Base-by-base conservation (phyloP, 345 rosid genomes). In the Odontarrhena argentea region DNA sequence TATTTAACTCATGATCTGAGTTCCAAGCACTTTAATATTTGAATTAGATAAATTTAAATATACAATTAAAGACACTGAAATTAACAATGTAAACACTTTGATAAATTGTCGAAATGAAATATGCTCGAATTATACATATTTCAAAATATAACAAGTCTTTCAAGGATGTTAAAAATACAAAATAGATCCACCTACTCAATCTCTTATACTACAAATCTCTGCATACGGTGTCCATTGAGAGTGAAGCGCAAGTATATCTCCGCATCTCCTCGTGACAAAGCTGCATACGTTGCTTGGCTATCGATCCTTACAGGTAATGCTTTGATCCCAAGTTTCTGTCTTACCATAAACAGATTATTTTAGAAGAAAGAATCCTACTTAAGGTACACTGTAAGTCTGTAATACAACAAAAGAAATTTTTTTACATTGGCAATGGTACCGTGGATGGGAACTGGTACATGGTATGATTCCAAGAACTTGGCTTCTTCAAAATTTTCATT, bases 201-300 rank as follows among this genome's bases (percentile, higher is more conserved):
- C 22, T 18, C 22, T 18, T 18, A 18, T 18, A 18, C 22, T 18
- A 18, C 22, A 18, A 18, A 18, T 18, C 22, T 18, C 22, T 18
- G 22, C 22, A 18, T 18, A 18, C 22, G 22, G 22, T 18, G 22
- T 18, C 22, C 97, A 71, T 65, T 63, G 55, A 67, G 87, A 42
- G 96, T 91, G 74, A 91, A 80, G 44, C 96, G 99, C 74, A 95
- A 61, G 78, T 91, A 95, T 67, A 95, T 89, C 38, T 89, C 87
- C 54, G 96, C 96, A 52, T 91, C 96, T 53, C 97, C 97, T 78
- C 90, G 77, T 5, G 96, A 85, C 56, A 95, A 69, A 43, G 88
- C 94, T 3, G 89, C 97, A 62, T 91, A 91, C 74, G 91, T 95
- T 6, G 79, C 96, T 72, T 95, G 99, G 86, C 99, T 95, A 73